These are phyloP conservation scores for Daldinia eschscholtzii DNA, from an alignment of 2,329 filamentous ascomycete species.

Conservation along the genomic window DNA sequence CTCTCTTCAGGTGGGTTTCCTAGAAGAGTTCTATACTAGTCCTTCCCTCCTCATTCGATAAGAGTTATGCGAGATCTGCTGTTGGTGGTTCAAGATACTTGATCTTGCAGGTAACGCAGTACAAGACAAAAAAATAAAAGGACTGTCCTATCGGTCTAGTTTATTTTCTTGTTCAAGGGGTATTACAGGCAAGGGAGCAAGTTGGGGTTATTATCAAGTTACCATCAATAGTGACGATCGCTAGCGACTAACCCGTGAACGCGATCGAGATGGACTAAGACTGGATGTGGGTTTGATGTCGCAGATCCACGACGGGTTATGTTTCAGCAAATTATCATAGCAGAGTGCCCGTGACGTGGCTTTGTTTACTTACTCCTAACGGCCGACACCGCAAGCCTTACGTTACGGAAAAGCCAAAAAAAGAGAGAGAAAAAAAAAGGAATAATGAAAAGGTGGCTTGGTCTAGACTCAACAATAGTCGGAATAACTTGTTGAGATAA, in stretches of 20 bases:
- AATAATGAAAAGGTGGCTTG: not conserved
- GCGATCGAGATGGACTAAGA: not conserved
- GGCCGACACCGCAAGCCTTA: not conserved
- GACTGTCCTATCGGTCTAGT: not conserved
- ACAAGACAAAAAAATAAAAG: not conserved
- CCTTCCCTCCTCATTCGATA: not conserved
- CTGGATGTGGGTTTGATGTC: not conserved
- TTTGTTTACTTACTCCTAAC: not conserved
- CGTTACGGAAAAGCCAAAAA: no score
- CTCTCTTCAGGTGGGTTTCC: not conserved
- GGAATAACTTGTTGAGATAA: slow-evolving; percentile 6
- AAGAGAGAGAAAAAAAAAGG: not conserved
- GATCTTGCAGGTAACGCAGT: not conserved
- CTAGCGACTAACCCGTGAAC: not conserved
- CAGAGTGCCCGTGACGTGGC: slow-evolving; percentile 3
- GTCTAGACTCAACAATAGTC: not conserved
- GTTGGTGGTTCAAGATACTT: not conserved
- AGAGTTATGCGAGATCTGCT: not conserved
- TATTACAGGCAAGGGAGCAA: no score
- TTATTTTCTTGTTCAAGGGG: no score
- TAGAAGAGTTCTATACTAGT: not conserved
- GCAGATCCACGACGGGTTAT: slow-evolving; percentile 21
- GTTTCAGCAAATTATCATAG: slow-evolving; percentile 24
- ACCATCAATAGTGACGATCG: not conserved
- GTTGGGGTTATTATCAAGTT: no score